phyloP scores from a whole-genome alignment of 1,284 basidiomycete species.

The Cutaneotrichosporon sp. region DNA sequence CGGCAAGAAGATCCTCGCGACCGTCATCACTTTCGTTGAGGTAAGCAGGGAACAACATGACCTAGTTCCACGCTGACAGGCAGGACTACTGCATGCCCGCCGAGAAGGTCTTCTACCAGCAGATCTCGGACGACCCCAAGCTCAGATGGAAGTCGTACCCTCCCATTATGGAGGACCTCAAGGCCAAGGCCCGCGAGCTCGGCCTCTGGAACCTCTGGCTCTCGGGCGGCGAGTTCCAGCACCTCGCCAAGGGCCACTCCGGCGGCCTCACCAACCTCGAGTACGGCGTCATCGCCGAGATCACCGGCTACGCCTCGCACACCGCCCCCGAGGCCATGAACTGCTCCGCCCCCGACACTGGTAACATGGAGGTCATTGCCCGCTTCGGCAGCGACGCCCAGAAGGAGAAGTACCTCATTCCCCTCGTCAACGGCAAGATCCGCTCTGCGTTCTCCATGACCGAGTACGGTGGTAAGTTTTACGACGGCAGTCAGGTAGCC shows the following conservation, averaged over 20 bases:
- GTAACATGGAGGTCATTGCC: constrained; percentile 97
- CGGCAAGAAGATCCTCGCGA: constrained; percentile 78
- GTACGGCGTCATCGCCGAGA: constrained; percentile 96
- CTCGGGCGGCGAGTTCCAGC: constrained; percentile 86
- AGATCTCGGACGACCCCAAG: constrained; percentile 70
- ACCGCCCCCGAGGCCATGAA: constrained; percentile 82
- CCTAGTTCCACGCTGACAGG: neutral
- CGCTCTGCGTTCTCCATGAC: constrained; percentile 95
- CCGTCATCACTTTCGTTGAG: constrained; percentile 78
- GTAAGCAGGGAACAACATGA: constrained; percentile 50
- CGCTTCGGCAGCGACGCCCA: constrained; percentile 85
- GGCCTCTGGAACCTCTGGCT: constrained; percentile 98
- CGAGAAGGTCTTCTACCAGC: constrained; percentile 68
- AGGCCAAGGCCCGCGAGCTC: constrained; percentile 75
- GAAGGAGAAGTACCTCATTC: constrained; percentile 83
- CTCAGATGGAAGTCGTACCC: constrained; percentile 80
- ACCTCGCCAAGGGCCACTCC: constrained; percentile 57
- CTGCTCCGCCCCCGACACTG: constrained; percentile 92
- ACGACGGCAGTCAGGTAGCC: neutral
- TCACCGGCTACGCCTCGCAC: constrained; percentile 77
- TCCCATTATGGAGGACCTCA: constrained; percentile 76
- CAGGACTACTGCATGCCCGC: constrained; percentile 86
- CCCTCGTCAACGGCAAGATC: constrained; percentile 85
- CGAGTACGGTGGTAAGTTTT: constrained; percentile 68
- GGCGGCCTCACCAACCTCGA: constrained; percentile 84